Conservation (phyloP, 495 filamentous ascomycete species). For the Beverwykella pulmonaria region DNA sequence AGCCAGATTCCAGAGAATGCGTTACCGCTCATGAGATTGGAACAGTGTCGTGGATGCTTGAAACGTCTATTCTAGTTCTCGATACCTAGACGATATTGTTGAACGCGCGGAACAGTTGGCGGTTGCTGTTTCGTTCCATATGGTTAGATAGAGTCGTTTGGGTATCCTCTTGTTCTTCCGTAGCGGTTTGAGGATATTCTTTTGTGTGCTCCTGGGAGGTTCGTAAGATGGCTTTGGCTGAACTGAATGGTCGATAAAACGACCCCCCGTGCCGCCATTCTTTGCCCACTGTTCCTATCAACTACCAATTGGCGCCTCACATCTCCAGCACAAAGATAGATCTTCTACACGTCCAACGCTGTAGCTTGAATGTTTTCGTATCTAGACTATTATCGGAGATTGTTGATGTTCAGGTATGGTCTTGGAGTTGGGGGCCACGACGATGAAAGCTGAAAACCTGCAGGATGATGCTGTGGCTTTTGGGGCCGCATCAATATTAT, state of each 20-base stretch:
- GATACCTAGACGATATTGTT: neutral
- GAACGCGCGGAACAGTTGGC: neutral
- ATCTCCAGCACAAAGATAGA: neutral
- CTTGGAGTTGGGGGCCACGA: neutral
- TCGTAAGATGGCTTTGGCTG: neutral
- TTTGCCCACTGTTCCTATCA: neutral
- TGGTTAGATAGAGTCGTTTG: neutral
- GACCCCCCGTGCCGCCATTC: neutral
- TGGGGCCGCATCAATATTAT: neutral
- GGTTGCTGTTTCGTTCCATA: neutral
- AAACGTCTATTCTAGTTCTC: neutral
- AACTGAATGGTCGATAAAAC: neutral
- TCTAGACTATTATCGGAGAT: neutral
- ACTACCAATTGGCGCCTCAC: neutral
- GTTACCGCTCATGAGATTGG: neutral
- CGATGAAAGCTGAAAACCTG: neutral
- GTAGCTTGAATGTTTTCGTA: neutral
- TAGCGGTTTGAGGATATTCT: neutral
- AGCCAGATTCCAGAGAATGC: neutral
- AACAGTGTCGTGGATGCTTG: neutral
- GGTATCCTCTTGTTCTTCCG: neutral
- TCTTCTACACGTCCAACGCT: neutral
- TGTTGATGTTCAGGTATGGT: neutral
- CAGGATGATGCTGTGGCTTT: neutral
- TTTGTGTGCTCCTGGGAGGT: neutral